Base-by-base conservation (phyloP, 169 alveolate genomes). In the Plasmodium yoelii region DNA sequence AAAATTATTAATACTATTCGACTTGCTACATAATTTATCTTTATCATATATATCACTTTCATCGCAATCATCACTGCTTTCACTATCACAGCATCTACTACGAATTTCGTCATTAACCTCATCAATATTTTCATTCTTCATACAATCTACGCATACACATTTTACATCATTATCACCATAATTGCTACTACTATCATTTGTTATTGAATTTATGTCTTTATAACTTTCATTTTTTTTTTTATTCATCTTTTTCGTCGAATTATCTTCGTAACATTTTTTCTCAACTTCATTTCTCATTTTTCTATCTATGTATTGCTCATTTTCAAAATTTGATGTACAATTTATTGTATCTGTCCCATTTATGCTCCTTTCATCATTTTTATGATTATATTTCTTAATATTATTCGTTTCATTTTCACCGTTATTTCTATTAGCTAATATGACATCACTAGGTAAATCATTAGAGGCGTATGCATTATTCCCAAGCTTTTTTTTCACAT, bases 1-100 rank as follows among this genome's bases (percentile, higher is more conserved):
- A 49, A 82, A 82, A 67, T 82, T 82, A 5, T 77, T 77, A 68
- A 77, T 12, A 12, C 57, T 67, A 13, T 34, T 28, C 28, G 82
- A 42, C 18, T 15, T 51, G 5, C 26, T 18, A 28, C 60, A 56
- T 15, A 59, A 53, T 34, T 53, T n/a, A 63, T 39, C 42, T 53
- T 39, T 80, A 5, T 57, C 42, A 65, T 80, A 24, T 7, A 10
- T 65, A 34, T 68, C 63, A 4, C 24, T 61, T 12, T 61, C 19
- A 34, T 22, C 55, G 5, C 72, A 28, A 5, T 28, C 87, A 9
- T 19, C 59, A 42, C 46, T 34, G 13, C 59, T 61, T 22, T 18
- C 49, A 61, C 71, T 18, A 22, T 28, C 53, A 18, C 19, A 7
- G 49, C n/a, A n/a, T 15, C 18, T 18, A 57, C 67, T n/a, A n/a